Evolutionary conservation across 768 basidiomycete species (phyloP), one percentile per base, ranked within the genome.

Genomic region (Melanogaster broomeanus): DNA sequence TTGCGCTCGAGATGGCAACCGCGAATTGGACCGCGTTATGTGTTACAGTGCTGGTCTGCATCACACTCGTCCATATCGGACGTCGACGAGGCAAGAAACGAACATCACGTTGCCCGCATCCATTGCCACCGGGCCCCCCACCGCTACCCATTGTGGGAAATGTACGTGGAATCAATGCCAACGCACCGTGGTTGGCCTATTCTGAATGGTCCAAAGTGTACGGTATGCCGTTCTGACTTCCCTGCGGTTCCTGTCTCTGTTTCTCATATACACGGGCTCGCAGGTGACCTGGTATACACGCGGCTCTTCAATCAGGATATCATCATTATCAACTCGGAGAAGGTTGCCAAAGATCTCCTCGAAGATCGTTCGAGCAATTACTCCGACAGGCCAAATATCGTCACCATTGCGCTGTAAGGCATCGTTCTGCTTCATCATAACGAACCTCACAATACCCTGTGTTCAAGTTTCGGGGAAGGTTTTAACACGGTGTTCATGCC

Each of bases 281-380:
- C 40, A 62, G 57, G 60, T 2, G 57, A 51, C 30, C 40, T 61
- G 3, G 37, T 61, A 11, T 56, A 56, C 35, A 39, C 46, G 35
- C 52, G 51, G 19, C 9, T 57, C 25, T 61, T 61, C 19, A 8
- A 43, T 35, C 46, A 58, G 33, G 44, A 49, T 11, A 46, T 52
- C 12, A 51, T 53, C 39, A 52, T 55, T n/a, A 55, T 58, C 31
- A 58, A 51, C 33, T 55, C 56, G 13, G 48, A 50, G 12, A 61
- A 49, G 25, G 15, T 47, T 7, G 52, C 53, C 3, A 50, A 48
- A 31, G 51, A 46, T n/a, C 50, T 59, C 18, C 35, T 61, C 10
- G 57, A 64, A 33, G 42, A 56, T 22, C 59, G 52, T 30, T 63
- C 62, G 11, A 43, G 38, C 3, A 64, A 55, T 8, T 64, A 64